Evolutionary conservation across 352 stramenopile genomes (phyloP).

Genomic region (Phytophthora cactorum): DNA sequence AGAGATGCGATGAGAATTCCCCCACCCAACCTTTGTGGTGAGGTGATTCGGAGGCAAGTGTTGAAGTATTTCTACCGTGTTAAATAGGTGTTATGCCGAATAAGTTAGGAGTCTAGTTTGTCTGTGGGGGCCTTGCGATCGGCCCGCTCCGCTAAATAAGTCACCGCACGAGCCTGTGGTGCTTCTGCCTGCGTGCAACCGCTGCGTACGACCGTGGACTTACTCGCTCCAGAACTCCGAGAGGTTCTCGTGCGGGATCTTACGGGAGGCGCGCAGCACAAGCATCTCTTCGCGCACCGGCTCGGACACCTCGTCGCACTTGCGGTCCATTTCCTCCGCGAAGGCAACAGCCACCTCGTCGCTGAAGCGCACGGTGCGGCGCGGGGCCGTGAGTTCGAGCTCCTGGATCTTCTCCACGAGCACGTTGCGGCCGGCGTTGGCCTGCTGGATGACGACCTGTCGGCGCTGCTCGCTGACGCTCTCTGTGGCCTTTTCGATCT

Average conservation of each 20-base stretch:
- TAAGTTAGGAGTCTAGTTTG: conserved; percentile 37
- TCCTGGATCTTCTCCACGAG: conserved; percentile 45
- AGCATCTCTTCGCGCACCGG: conserved; percentile 81
- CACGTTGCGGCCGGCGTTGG: conserved; percentile 46
- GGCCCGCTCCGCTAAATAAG: conserved; percentile 29
- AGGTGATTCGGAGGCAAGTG: neutral
- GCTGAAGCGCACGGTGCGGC: conserved; percentile 60
- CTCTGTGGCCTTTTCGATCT: conserved; percentile 78
- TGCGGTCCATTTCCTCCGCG: conserved; percentile 75
- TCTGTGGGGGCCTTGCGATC: conserved; percentile 22
- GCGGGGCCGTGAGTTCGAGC: conserved; percentile 29
- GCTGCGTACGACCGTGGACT: conserved; percentile 10
- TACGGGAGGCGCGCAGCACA: conserved; percentile 69
- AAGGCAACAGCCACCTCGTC: conserved; percentile 57
- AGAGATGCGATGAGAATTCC: neutral
- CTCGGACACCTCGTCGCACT: conserved; percentile 47
- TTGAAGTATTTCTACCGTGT: conserved; percentile 7
- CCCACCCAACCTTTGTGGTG: conserved; percentile 11
- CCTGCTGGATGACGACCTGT: conserved; percentile 70
- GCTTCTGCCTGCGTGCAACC: conserved; percentile 1
- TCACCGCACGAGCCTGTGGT: conserved; percentile 16
- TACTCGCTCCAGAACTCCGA: conserved; percentile 77
- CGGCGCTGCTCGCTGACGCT: conserved; percentile 65
- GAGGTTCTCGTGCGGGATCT: conserved; percentile 76
- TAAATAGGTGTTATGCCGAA: conserved; percentile 46